phyloP scores from a whole-genome alignment of 129 eudicot species.

The Kitagawia praeruptora region DNA sequence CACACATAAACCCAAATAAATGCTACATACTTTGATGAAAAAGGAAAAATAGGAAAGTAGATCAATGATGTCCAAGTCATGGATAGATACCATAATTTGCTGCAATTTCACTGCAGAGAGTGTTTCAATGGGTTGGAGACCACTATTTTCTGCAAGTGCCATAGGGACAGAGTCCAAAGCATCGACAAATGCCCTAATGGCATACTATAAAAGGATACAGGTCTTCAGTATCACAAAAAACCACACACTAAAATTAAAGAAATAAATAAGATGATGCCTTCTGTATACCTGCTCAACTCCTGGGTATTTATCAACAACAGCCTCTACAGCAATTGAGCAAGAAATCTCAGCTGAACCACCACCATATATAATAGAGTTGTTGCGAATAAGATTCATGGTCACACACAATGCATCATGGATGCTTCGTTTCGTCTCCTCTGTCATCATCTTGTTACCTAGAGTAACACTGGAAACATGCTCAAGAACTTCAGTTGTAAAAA shows the following conservation, averaged over 20 bases:
- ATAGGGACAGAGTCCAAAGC: conserved; percentile 93
- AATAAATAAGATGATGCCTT: background rate
- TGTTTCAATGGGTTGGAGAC: conserved; percentile 91
- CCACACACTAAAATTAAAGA: background rate
- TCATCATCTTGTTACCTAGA: conserved; percentile 97
- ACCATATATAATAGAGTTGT: conserved; percentile 90
- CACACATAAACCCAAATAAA: no score
- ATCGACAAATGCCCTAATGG: conserved; percentile 94
- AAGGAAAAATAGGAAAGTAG: background rate
- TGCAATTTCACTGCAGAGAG: conserved; percentile 85
- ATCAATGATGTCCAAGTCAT: background rate
- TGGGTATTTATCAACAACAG: conserved; percentile 95
- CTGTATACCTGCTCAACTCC: conserved; percentile 88
- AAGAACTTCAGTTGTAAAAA: conserved; percentile 4
- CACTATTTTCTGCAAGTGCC: conserved; percentile 99
- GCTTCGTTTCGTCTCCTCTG: conserved; percentile 96
- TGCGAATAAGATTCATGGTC: conserved; percentile 91
- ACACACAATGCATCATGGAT: conserved; percentile 96
- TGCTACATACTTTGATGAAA: background rate
- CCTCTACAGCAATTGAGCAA: conserved; percentile 94
- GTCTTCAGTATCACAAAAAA: background rate
- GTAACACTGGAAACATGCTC: conserved; percentile 6
- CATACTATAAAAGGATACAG: conserved; percentile 56
- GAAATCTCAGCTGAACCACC: conserved; percentile 98
- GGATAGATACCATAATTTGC: conserved; percentile 73